Evolutionary conservation across 2,329 filamentous ascomycete genomes (phyloP).

Genomic region (Colletotrichum tabaci): DNA sequence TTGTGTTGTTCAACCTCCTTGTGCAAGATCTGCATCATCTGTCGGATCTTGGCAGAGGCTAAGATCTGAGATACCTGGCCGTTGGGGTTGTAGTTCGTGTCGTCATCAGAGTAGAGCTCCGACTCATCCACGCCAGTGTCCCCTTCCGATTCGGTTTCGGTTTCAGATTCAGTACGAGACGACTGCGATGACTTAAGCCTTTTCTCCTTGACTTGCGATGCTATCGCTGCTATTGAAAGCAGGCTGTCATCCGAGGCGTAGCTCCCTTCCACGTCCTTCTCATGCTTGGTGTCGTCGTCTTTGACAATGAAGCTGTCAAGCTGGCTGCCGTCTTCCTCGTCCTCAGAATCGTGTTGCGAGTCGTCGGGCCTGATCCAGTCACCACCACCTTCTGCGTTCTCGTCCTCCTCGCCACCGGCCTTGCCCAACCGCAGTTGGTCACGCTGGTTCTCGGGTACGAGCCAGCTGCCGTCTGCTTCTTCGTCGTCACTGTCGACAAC

Average conservation of each 20-base stretch:
- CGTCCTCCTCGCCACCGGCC: conserved; percentile 88
- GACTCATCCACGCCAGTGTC: conserved; percentile 57
- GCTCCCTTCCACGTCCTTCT: conserved; percentile 49
- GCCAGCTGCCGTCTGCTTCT: conserved; percentile 83
- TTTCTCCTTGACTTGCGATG: conserved; percentile 52
- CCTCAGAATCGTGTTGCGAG: conserved; percentile 70
- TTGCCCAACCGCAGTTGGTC: conserved; percentile 75
- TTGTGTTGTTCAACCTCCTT: conserved; percentile 88
- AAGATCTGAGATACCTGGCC: conserved; percentile 67
- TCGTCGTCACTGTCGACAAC: conserved; percentile 78
- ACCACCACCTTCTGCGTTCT: conserved; percentile 89
- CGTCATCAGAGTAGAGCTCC: conserved; percentile 59
- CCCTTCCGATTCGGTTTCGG: conserved; percentile 55
- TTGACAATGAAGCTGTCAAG: conserved; percentile 70
- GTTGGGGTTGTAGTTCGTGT: conserved; percentile 50
- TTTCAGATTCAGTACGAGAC: conserved; percentile 24
- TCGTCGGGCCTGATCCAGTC: conserved; percentile 83
- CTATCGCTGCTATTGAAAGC: conserved; percentile 55
- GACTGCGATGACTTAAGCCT: conserved; percentile 15
- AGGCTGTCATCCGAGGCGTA: conserved; percentile 54
- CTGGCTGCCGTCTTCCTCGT: conserved; percentile 68
- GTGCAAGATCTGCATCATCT: conserved; percentile 85
- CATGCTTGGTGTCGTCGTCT: conserved; percentile 59
- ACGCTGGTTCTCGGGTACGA: conserved; percentile 79
- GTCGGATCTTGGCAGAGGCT: conserved; percentile 91